Evolutionary conservation across 345 rosid species (phyloP).

Genomic region (Eucalyptus fibrosa): DNA sequence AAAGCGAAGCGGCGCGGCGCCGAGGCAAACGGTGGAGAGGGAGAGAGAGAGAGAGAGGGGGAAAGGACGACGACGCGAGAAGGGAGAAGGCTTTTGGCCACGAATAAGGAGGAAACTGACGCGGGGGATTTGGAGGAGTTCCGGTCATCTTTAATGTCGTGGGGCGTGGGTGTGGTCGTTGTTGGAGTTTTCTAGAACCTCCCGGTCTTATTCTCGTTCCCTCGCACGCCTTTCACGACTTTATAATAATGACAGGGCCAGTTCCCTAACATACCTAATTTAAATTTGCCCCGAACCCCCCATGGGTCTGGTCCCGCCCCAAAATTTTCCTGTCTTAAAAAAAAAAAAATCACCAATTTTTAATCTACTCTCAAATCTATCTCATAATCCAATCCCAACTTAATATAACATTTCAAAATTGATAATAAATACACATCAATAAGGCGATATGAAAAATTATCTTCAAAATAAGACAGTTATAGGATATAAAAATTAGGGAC

Average conservation of each 20-base stretch:
- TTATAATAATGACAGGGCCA: neutral
- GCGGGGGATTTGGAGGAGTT: neutral
- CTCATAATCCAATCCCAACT: fast-evolving
- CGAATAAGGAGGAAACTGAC: neutral
- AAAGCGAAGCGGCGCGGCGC: neutral
- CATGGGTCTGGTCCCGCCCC: too few species aligned
- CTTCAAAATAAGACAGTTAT: too few species aligned
- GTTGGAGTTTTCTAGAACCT: neutral
- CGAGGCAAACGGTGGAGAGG: neutral
- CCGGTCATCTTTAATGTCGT: neutral
- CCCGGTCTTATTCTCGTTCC: neutral
- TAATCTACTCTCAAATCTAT: too few species aligned
- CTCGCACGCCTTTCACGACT: neutral
- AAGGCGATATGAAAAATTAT: fast-evolving
- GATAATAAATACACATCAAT: fast-evolving
- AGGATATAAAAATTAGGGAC: too few species aligned
- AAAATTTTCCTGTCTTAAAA: too few species aligned
- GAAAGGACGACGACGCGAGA: neutral
- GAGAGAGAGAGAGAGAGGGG: neutral
- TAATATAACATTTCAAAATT: too few species aligned
- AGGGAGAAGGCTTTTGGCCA: neutral
- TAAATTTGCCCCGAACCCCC: too few species aligned
- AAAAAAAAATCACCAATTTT: too few species aligned
- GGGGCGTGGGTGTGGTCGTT: neutral
- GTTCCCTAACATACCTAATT: too few species aligned